Evolutionary conservation across 1,139 yeast species (phyloP).

Genomic region (Meyerozyma carpophila): DNA sequence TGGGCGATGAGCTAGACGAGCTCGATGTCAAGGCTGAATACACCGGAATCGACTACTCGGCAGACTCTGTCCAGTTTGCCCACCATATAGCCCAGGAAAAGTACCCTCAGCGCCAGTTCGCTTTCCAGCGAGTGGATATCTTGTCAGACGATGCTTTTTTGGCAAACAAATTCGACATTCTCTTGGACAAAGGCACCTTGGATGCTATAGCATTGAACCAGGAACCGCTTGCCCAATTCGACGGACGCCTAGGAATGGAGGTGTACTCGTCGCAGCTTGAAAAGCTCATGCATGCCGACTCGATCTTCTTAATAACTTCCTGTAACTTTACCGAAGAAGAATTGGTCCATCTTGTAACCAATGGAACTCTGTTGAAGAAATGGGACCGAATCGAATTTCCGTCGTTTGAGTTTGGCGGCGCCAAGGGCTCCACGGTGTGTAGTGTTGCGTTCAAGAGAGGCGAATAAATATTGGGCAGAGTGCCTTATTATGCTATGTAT

Average conservation of each 20-base stretch:
- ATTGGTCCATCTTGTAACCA: conserved; percentile 49
- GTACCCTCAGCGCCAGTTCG: conserved; percentile 20
- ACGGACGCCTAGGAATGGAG: conserved; percentile 49
- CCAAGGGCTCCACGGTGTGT: conserved; percentile 80
- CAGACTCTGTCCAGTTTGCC: conserved; percentile 73
- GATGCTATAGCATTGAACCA: conserved; percentile 94
- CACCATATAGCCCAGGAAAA: conserved; percentile 44
- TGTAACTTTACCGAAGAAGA: conserved; percentile 90
- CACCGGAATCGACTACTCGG: conserved; percentile 81
- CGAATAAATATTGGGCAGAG: not conserved
- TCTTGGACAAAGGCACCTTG: conserved; percentile 89
- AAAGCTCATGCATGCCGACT: conserved; percentile 48
- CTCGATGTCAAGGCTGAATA: conserved; percentile 35
- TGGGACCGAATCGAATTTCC: conserved; percentile 74
- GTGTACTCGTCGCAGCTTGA: conserved; percentile 61
- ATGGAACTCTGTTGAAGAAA: conserved; percentile 34
- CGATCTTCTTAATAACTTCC: conserved; percentile 77
- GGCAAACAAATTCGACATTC: conserved; percentile 51
- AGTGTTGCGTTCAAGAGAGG: conserved; percentile 59
- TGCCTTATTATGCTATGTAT: not conserved
- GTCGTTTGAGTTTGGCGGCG: conserved; percentile 82
- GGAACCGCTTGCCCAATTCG: conserved; percentile 32
- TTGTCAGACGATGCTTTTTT: conserved; percentile 18
- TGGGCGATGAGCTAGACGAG: conserved; percentile 48
- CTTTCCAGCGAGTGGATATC: conserved; percentile 45